Conservation (phyloP, 306 rosid species). For the Acacia confusa region DNA sequence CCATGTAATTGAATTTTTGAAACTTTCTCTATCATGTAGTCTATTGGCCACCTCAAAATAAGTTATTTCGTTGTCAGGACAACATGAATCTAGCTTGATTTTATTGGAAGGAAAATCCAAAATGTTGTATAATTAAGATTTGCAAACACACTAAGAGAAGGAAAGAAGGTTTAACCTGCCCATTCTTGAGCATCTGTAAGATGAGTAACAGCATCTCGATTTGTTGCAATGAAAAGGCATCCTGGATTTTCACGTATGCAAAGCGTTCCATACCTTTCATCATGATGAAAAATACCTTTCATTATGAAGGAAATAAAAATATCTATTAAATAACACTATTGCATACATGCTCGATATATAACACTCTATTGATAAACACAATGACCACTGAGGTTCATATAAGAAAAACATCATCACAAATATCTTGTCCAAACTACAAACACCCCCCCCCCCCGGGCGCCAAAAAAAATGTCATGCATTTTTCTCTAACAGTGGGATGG, state of each 20-base stretch:
- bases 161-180: slow-evolving; percentile 71
- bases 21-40: background rate
- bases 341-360: background rate
- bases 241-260: slow-evolving; percentile 98
- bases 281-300: slow-evolving; percentile 45
- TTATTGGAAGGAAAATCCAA: background rate
- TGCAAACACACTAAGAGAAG: slow-evolving; percentile 3
- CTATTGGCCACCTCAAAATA: background rate
- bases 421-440: background rate
- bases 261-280: slow-evolving; percentile 76
- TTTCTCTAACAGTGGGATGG: no score
- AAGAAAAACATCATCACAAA: background rate
- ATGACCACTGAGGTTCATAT: background rate
- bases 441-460: no score
- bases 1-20: background rate
- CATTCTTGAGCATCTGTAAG: slow-evolving; percentile 99
- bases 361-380: background rate
- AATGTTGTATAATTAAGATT: slow-evolving; percentile 13
- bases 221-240: slow-evolving; percentile 95
- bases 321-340: background rate
- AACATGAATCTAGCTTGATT: background rate
- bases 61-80: background rate
- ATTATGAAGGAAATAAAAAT: slow-evolving; percentile 21
- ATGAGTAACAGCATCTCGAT: slow-evolving; percentile 98
- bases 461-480: no score